These are phyloP conservation scores for Pichia sp. DNA, from an alignment of 1,139 yeast species.

Conservation along the genomic window DNA sequence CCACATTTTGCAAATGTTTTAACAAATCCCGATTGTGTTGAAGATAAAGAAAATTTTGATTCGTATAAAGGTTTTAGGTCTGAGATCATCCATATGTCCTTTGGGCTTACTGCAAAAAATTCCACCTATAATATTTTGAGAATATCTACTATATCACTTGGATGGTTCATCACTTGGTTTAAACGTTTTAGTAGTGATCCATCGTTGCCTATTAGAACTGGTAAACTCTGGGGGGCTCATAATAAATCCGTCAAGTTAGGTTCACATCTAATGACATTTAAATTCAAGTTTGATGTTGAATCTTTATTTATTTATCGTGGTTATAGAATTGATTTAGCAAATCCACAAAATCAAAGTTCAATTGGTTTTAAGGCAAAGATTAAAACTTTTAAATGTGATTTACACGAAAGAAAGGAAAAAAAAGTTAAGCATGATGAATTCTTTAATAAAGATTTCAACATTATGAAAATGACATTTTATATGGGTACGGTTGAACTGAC, in stretches of 20 bases:
- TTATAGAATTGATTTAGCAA: constrained; percentile 43
- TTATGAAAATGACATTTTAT: constrained; percentile 63
- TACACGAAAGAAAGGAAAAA: constrained; percentile 83
- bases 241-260: constrained; percentile 50
- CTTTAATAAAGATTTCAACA: constrained; percentile 49
- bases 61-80: constrained; percentile 77
- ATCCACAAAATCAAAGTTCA: constrained; percentile 43
- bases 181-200: constrained; percentile 58
- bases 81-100: constrained; percentile 70
- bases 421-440: constrained; percentile 53
- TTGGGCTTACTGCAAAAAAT: constrained; percentile 30
- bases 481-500: constrained; percentile 66
- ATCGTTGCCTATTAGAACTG: constrained; percentile 70
- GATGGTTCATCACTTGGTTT: constrained; percentile 81
- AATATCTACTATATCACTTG: constrained; percentile 61
- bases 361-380: constrained; percentile 78
- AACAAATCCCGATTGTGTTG: constrained; percentile 55
- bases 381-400: constrained; percentile 58
- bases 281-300: constrained; percentile 66
- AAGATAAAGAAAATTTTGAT: constrained; percentile 47
- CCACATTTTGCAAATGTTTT: constrained; percentile 70
- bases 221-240: constrained; percentile 45
- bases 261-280: constrained; percentile 67
- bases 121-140: constrained; percentile 52
- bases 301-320: constrained; percentile 73